Evolutionary conservation across 1,284 basidiomycete genomes (phyloP), one percentile per base, ranked within the genome.

Genomic region (Pyrrhoderma lamaoense): DNA sequence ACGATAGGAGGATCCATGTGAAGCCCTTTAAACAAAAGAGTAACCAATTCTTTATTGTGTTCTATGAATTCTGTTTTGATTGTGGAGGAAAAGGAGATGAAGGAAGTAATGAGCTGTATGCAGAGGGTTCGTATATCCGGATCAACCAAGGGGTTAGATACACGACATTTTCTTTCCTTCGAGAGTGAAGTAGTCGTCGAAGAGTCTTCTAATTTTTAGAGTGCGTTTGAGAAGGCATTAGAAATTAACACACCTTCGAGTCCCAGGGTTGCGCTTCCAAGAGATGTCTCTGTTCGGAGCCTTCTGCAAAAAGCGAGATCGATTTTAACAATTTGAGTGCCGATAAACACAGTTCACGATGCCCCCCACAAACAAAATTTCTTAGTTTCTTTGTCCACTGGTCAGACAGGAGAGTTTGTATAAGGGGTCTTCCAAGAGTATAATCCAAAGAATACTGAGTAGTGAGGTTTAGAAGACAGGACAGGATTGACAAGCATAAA

Each of bases 221-320:
- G 56, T 42, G 14, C 40, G 35, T 22, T 23, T 53, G 39, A 44
- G 47, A 60, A 55, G 35, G 13, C 14, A n/a, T 25, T 19, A 13
- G 21, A 21, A 14, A 37, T 16, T 18, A 4, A 40, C 60, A 3
- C 52, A 82, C 86, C 71, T 89, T 90, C 31, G 74, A 70, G 49
- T 87, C 85, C 88, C 89, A 91, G 4, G 77, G 73, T 62, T 89
- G 85, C 0, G 68, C 67, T 48, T 89, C 86, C 23, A 82, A 64
- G 0, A 86, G 67, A 0, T 67, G 58, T 57, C 76, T 82, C 45
- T 75, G 72, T 54, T 89, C 85, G 22, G 71, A 66, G 7, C 85
- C 83, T 27, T 80, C 74, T 2, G 74, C 79, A 60, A 84, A 89
- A 0, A 62, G 60, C 2, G 83, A 80, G 56, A 89, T 71, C 0